Evolutionary conservation across 2,329 filamentous ascomycete species (phyloP).

Genomic region (Fusarium udum): DNA sequence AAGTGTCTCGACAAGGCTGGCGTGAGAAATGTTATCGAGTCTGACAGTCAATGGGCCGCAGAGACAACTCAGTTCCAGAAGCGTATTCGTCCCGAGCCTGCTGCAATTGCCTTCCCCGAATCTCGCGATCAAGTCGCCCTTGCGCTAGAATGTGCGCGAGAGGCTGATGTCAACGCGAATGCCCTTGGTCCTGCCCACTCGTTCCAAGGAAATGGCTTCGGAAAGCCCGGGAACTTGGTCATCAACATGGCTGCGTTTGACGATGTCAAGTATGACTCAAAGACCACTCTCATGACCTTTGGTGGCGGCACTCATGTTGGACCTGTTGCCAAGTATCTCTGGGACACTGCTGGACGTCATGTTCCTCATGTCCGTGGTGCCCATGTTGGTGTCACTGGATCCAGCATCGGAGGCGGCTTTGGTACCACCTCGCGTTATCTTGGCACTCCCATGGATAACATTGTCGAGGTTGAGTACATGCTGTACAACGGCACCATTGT

Average conservation of each 20-base stretch:
- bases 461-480: conserved; percentile 39
- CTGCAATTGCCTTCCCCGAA: conserved; percentile 34
- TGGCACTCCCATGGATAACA: conserved; percentile 37
- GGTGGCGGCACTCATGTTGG: conserved; percentile 40
- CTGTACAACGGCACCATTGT: conserved; percentile 41
- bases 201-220: conserved; percentile 36
- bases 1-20: conserved; percentile 28
- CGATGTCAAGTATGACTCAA: conserved; percentile 33
- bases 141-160: conserved; percentile 37
- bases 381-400: conserved; percentile 37
- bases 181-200: conserved; percentile 40
- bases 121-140: conserved; percentile 34
- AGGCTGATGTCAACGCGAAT: conserved; percentile 33
- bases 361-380: conserved; percentile 39
- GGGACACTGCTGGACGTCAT: conserved; percentile 39
- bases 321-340: conserved; percentile 36
- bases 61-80: conserved; percentile 37
- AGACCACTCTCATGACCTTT: conserved; percentile 30
- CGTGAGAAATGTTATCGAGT: conserved; percentile 32
- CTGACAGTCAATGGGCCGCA: conserved; percentile 27
- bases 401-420: conserved; percentile 39
- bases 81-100: conserved; percentile 33
- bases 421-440: conserved; percentile 31
- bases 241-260: conserved; percentile 41
- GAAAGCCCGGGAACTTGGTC: conserved; percentile 36